phyloP scores from a whole-genome alignment of 805 yeast genomes.

The Barnettozyma siamensis region DNA sequence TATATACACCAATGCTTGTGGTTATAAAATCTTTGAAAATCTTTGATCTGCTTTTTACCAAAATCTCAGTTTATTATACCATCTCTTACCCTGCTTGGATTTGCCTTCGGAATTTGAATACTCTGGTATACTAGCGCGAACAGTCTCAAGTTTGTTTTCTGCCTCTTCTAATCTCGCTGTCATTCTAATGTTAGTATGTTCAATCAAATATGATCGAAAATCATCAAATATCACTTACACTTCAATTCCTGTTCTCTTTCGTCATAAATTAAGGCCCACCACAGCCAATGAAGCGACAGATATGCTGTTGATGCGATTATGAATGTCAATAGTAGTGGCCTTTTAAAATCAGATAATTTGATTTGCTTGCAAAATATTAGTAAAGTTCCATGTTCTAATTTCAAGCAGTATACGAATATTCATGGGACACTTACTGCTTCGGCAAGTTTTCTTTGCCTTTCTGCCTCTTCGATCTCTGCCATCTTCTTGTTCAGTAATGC shows the following conservation, averaged over 20 bases:
- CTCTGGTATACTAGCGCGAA: neutral
- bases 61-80: conserved; percentile 3
- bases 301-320: conserved; percentile 22
- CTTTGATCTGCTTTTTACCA: conserved; percentile 1
- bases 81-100: neutral
- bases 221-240: conserved; percentile 20
- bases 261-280: conserved; percentile 23
- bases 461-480: conserved; percentile 16
- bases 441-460: conserved; percentile 9
- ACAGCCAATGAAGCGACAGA: conserved; percentile 17
- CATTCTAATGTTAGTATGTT: conserved; percentile 5
- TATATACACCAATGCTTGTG: neutral
- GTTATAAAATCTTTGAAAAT: neutral
- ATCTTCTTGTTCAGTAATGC: conserved; percentile 18
- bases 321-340: conserved; percentile 20
- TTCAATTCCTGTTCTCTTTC: conserved; percentile 18
- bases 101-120: neutral
- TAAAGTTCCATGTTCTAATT: no score
- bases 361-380: conserved; percentile 14
- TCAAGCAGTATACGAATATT: no score
- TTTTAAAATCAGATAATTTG: conserved; percentile 21
- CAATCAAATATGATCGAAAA: neutral
- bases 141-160: conserved; percentile 11
- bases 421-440: conserved; percentile 12
- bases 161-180: conserved; percentile 10